These are phyloP conservation scores for Acorus calamus DNA, from an alignment of 106 monocot genomes.

Conservation along the genomic window DNA sequence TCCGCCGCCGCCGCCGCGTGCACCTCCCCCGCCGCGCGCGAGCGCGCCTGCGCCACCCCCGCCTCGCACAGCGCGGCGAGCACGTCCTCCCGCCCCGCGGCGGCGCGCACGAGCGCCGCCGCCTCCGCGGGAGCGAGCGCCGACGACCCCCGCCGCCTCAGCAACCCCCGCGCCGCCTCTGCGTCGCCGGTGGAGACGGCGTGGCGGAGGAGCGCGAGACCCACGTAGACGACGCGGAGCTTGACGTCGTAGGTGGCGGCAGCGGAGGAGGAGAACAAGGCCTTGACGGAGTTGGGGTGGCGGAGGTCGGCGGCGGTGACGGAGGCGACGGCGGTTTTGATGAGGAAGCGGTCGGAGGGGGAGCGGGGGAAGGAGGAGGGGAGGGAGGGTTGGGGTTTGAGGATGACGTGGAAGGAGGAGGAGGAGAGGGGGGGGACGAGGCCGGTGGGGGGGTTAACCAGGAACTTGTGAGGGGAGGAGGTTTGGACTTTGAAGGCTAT, in stretches of 20 bases:
- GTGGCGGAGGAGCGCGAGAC: slow-evolving; percentile 30
- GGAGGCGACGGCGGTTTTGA: slow-evolving; percentile 27
- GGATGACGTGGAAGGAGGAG: slow-evolving; percentile 40
- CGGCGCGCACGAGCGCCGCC: slow-evolving; percentile 9
- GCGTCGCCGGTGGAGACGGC: slow-evolving; percentile 18
- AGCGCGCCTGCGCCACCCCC: not conserved
- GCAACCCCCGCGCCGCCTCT: slow-evolving; percentile 16
- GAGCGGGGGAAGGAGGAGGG: slow-evolving; percentile 41
- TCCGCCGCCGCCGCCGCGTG: slow-evolving; percentile 30
- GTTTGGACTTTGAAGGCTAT: slow-evolving; percentile 66
- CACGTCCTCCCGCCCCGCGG: slow-evolving; percentile 5
- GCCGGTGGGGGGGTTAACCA: slow-evolving; percentile 61
- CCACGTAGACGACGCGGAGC: slow-evolving; percentile 40
- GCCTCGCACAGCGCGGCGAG: slow-evolving; percentile 15
- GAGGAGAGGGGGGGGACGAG: slow-evolving; percentile 36
- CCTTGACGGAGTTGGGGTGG: not conserved
- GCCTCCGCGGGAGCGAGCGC: slow-evolving; percentile 13
- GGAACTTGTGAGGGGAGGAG: slow-evolving; percentile 58
- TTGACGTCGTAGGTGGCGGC: slow-evolving; percentile 13
- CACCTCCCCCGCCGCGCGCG: no score
- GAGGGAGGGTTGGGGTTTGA: slow-evolving; percentile 34
- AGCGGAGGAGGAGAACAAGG: no score
- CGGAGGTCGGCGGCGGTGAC: not conserved
- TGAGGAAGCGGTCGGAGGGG: slow-evolving; percentile 50
- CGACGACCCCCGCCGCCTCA: slow-evolving; percentile 28